Evolutionary conservation across 257 asterid genomes (phyloP).

Genomic region (Henckelia pumila): DNA sequence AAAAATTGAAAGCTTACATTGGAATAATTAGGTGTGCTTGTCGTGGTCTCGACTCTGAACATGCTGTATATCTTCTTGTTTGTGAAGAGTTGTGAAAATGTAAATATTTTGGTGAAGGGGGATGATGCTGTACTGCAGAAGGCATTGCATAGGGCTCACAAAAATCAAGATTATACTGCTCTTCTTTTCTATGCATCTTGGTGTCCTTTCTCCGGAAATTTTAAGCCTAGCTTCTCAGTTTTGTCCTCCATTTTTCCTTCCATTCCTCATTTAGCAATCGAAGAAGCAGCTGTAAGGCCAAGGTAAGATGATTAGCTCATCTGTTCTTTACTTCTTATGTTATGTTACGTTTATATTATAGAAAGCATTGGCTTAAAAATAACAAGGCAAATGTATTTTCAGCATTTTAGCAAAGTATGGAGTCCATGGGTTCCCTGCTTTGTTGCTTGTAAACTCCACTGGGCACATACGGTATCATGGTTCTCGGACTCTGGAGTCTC

Average conservation of each 20-base stretch:
- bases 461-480: constrained; percentile 76
- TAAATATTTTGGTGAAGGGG: constrained; percentile 55
- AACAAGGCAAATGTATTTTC: constrained; percentile 31
- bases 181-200: constrained; percentile 90
- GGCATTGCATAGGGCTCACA: constrained; percentile 70
- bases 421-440: constrained; percentile 86
- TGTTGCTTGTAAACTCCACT: constrained; percentile 81
- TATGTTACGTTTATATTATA: constrained; percentile 8
- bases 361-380: constrained; percentile 24
- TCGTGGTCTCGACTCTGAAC: background rate
- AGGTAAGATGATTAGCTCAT: constrained; percentile 51
- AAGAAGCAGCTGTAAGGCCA: constrained; percentile 90
- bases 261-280: constrained; percentile 85
- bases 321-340: background rate
- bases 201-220: constrained; percentile 88
- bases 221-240: constrained; percentile 64
- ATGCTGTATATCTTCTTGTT: too few species aligned
- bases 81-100: constrained; percentile 1
- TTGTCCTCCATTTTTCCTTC: constrained; percentile 78
- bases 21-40: background rate
- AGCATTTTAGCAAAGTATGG: constrained; percentile 95
- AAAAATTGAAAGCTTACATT: background rate
- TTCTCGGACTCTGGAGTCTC: constrained; percentile 78
- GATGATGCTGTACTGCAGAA: constrained; percentile 73
- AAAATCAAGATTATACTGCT: constrained; percentile 64